These are phyloP conservation scores for Podospora pseudoanserina DNA, from an alignment of 495 filamentous ascomycete species.

Conservation along the genomic window DNA sequence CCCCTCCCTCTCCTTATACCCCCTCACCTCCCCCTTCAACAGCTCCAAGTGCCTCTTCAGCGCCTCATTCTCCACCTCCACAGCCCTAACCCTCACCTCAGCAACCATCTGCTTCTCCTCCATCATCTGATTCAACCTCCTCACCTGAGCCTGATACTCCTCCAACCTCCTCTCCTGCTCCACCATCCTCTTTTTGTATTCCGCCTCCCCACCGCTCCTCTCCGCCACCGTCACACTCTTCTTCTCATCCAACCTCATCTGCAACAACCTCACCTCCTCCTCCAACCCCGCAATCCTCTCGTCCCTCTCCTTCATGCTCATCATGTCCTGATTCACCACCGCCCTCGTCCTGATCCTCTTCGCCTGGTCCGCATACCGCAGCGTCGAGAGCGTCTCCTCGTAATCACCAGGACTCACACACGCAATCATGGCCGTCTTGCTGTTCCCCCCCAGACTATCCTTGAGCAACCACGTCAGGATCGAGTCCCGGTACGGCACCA, in stretches of 20 bases:
- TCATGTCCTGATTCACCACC: conserved; percentile 89
- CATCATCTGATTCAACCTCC: conserved; percentile 86
- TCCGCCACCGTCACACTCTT: conserved; percentile 47
- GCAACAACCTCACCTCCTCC: conserved; percentile 80
- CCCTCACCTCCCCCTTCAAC: conserved; percentile 79
- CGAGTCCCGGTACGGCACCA: conserved; percentile 93
- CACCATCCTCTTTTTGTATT: conserved; percentile 79
- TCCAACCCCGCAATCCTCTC: conserved; percentile 91
- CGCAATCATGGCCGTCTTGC: conserved; percentile 98
- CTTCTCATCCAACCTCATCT: conserved; percentile 62
- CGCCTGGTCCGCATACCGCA: conserved; percentile 96
- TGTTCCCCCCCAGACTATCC: conserved; percentile 90
- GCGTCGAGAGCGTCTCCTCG: conserved; percentile 91
- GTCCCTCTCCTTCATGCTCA: conserved; percentile 84
- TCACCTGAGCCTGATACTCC: conserved; percentile 85
- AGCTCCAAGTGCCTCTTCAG: conserved; percentile 80
- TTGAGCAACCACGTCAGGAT: conserved; percentile 98
- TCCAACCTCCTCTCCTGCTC: conserved; percentile 68
- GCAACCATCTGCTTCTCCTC: conserved; percentile 83
- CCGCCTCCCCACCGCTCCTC: conserved; percentile 73
- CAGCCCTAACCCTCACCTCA: conserved; percentile 83
- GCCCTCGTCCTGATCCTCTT: conserved; percentile 97
- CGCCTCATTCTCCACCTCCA: conserved; percentile 87
- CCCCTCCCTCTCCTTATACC: conserved; percentile 64
- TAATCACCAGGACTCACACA: conserved; percentile 95